Percentiles rank a stretch among this genome's conserved stretches.
phyloP scores from a whole-genome alignment of 2,329 filamentous ascomycete genomes.

The Aureobasidium lini region DNA sequence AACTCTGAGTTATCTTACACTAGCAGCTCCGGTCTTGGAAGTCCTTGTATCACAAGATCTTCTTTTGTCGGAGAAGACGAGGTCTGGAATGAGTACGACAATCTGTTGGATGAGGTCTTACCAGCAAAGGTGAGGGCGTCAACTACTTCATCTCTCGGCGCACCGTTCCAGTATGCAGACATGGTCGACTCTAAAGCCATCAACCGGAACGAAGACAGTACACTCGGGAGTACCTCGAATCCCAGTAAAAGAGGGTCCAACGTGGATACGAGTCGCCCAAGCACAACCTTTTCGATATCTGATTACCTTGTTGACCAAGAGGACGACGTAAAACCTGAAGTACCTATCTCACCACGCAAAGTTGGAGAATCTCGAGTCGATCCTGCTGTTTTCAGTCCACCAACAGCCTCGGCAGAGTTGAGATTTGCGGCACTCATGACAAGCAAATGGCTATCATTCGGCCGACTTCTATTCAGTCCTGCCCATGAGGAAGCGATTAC shows the following conservation, averaged over 20 bases:
- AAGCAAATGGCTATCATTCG: conserved; percentile 81
- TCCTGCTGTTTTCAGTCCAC: neutral
- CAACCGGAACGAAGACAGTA: conserved; percentile 2
- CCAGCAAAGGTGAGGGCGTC: conserved; percentile 45
- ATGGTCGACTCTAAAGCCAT: conserved; percentile 8
- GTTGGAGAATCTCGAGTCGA: neutral
- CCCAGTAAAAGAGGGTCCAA: neutral
- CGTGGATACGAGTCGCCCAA: conserved; percentile 3
- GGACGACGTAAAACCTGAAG: neutral
- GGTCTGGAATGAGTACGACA: conserved; percentile 90
- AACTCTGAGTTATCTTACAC: conserved; percentile 61
- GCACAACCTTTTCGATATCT: conserved; percentile 16
- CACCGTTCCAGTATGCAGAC: conserved; percentile 47
- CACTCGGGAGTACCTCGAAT: neutral
- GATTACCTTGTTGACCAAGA: conserved; percentile 14
- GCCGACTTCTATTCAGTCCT: conserved; percentile 74
- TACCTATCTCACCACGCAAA: neutral
- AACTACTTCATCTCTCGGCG: conserved; percentile 48
- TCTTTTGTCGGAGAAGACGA: conserved; percentile 63
- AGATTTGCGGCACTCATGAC: conserved; percentile 75
- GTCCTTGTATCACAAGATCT: conserved; percentile 55
- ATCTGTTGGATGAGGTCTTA: conserved; percentile 67
- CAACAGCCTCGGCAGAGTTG: conserved; percentile 52
- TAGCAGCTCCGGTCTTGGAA: conserved; percentile 55
- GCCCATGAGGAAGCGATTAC: conserved; percentile 62